Evolutionary conservation across 2,329 filamentous ascomycete genomes (phyloP), one percentile per base, ranked within the genome.

Genomic region (Pyricularia sp.): DNA sequence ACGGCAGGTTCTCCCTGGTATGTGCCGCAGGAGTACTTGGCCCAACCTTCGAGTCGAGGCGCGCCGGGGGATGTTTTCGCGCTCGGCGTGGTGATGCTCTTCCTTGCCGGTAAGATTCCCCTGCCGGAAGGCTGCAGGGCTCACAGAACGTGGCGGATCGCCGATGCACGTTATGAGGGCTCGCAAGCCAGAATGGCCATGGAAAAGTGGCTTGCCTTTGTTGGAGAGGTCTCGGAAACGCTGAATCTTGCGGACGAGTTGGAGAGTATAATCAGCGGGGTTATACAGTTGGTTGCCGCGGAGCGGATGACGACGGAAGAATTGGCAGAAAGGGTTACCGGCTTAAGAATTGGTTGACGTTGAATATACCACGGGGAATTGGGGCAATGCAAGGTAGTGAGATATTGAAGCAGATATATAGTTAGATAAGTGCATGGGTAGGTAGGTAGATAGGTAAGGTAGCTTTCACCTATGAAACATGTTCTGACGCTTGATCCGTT

Each of bases 1-100:
- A 67, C 65, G 23, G 65, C 12, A 14, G 65, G 65, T 1, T n/a
- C 65, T 36, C 42, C 65, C 14, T 67, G 65, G 65, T 67, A 55
- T 50, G 10, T 65, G 4, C 64, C 64, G 5, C 30, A 17, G 3
- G 64, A 65, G 64, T 65, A 26, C n/a, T 26, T 65, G 31, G 42
- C 2, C 42, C 7, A 7, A 5, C 0, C 23, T 9, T 5, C 14
- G 3, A 31, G 31, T 36, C 64, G 64, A 2, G 64, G 31, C 12
- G 64, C 64, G n/a, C 64, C 64, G n/a, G 64, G 31, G 31, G 64
- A 65, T 17, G 64, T 65, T 25, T 65, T 31, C 11, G 64, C 64
- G 2, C 64, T 65, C 3, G 64, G 64, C 0, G 31, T 65, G 4
- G 64, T 65, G 31, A 25, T 65, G 14, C 31, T n/a, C 2, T 65